phyloP scores from a whole-genome alignment of 2,329 filamentous ascomycete genomes.

The Phaeosphaeria sp. region DNA sequence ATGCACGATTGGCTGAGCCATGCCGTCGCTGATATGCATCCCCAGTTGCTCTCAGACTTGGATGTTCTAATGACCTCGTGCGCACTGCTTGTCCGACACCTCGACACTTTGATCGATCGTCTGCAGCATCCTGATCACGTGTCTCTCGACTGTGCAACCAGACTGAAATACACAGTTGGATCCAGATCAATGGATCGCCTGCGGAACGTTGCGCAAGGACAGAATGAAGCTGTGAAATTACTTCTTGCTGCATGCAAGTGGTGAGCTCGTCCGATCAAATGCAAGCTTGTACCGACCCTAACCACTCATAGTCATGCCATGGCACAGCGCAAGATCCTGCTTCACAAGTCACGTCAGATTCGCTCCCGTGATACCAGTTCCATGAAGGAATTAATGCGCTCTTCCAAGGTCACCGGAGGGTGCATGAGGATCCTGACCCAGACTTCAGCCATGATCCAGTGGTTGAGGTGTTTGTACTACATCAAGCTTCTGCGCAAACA shows the following conservation, averaged over 20 bases:
- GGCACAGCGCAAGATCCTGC: conserved; percentile 45
- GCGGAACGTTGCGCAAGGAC: conserved; percentile 38
- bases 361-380: conserved; percentile 40
- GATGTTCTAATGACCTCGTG: conserved; percentile 42
- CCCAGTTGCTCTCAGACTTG: conserved; percentile 43
- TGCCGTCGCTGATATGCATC: conserved; percentile 42
- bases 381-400: conserved; percentile 35
- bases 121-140: conserved; percentile 40
- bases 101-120: conserved; percentile 32
- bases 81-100: conserved; percentile 35
- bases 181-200: conserved; percentile 41
- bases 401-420: conserved; percentile 36
- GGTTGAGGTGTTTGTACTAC: conserved; percentile 38
- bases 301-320: conserved; percentile 37
- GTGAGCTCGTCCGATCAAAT: conserved; percentile 15
- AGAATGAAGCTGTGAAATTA: conserved; percentile 42
- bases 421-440: conserved; percentile 37
- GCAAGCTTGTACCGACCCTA: conserved; percentile 11
- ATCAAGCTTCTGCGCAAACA: conserved; percentile 31
- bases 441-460: conserved; percentile 42
- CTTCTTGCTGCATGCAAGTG: conserved; percentile 41
- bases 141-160: conserved; percentile 40
- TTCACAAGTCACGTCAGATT: conserved; percentile 46
- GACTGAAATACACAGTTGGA: conserved; percentile 39
- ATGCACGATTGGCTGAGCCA: conserved; percentile 46